These are phyloP conservation scores for Mycena albidolilacea DNA, from an alignment of 768 basidiomycete genomes.

Conservation along the genomic window DNA sequence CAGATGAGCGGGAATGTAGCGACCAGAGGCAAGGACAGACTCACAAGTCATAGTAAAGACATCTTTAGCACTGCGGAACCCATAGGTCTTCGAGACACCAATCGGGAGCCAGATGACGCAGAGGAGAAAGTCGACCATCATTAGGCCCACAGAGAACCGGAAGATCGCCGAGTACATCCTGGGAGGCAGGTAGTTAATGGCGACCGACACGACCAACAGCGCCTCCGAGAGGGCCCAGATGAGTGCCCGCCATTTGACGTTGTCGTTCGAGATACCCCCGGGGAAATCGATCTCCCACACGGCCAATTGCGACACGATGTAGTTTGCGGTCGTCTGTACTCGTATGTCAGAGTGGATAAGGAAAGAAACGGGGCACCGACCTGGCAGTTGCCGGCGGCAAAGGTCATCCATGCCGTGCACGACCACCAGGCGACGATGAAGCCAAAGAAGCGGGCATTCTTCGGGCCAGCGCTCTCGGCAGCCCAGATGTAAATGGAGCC, in stretches of 20 bases:
- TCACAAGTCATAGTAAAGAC: conserved; percentile 87
- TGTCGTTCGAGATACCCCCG: conserved; percentile 78
- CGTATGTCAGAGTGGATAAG: conserved; percentile 2
- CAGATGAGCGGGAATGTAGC: conserved; percentile 3
- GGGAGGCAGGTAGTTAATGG: conserved; percentile 90
- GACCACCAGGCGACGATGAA: conserved; percentile 97
- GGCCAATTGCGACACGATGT: conserved; percentile 85
- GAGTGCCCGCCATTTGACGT: conserved; percentile 88
- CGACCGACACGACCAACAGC: conserved; percentile 78
- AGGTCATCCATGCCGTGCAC: conserved; percentile 95
- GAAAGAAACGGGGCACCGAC: conserved; percentile 51
- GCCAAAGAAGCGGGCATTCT: conserved; percentile 88
- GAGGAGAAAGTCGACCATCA: conserved; percentile 90
- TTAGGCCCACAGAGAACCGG: conserved; percentile 78
- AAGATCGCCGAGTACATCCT: conserved; percentile 82
- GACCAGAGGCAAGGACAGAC: conserved; percentile 45
- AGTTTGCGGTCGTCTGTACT: conserved; percentile 86
- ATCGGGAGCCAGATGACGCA: conserved; percentile 95
- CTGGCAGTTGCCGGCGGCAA: conserved; percentile 90
- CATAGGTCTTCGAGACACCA: conserved; percentile 90
- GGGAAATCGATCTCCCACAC: conserved; percentile 89
- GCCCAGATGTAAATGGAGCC: conserved; percentile 98
- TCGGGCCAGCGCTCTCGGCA: conserved; percentile 93
- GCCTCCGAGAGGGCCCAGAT: conserved; percentile 88
- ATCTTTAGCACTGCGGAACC: conserved; percentile 86